Base-by-base conservation (phyloP, 2,329 filamentous ascomycete genomes). In the Penicillium psychrosexuale region DNA sequence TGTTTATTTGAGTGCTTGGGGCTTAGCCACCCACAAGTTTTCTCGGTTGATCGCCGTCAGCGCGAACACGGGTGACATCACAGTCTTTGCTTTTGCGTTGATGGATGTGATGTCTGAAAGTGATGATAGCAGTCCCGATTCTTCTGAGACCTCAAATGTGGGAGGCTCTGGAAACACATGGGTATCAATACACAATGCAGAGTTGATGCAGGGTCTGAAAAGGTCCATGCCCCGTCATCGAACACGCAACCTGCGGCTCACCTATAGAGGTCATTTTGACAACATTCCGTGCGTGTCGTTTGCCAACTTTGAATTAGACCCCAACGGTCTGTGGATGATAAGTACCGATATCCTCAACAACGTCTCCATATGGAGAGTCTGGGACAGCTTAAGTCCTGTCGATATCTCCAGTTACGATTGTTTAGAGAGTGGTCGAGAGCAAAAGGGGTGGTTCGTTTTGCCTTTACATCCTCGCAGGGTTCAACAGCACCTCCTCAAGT, bases 31-130 rank as follows among this genome's bases (percentile, higher is more conserved):
- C 11, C 93, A 97, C 70, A 81, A 84, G 58, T 77, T 86, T 59
- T 90, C 90, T n/a, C 85, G 92, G 0, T 77, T 97, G 58, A 88
- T 99, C 59, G 94, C 93, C 0, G 87, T 95, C 37, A 90, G 89
- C 63, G 86, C 89, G 0, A 99, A 99, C 69, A 82, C 80, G 0
- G 77, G 78, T 22, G 66, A 76, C 15, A 80, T 89, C 28, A 81
- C 78, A 3, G 76, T 88, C 0, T 82, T 84, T 63, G 82, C 83
- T 13, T 83, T 84, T 62, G 84, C 81, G 0, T 74, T 87, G 49
- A 72, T 77, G 3, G 70, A 75, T 39, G 47, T 62, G n/a, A 44
- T 47, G 5, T 63, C 67, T n/a, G 59, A 64, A 27, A 55, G 61
- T 17, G 53, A 58, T 15, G 59, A 61, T 30, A 63, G 64, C 28